phyloP scores from a whole-genome alignment of 768 basidiomycete genomes.

The Pleurotus tuber-regium region DNA sequence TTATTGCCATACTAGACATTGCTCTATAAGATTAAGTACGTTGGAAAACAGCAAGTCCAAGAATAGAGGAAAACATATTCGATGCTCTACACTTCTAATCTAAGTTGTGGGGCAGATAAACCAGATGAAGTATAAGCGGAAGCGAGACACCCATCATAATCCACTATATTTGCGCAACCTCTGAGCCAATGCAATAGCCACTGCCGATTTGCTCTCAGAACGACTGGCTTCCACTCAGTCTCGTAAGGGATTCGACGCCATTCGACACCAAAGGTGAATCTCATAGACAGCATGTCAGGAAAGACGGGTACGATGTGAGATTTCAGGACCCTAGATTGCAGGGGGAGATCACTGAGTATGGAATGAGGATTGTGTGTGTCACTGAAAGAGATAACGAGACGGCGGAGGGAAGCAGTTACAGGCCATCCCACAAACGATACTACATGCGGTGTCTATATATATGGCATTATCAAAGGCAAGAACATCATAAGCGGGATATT shows the following conservation, averaged over 20 bases:
- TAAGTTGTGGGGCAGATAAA: background rate
- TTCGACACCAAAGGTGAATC: background rate
- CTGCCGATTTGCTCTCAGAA: background rate
- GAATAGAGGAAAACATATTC: too few species aligned
- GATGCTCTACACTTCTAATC: too few species aligned
- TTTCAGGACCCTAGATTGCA: background rate
- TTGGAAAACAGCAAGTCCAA: too few species aligned
- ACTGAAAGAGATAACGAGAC: background rate
- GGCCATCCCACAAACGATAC: background rate
- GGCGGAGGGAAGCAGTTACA: background rate
- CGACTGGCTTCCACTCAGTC: background rate
- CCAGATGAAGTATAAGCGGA: background rate
- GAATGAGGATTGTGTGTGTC: background rate
- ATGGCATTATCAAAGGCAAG: too few species aligned
- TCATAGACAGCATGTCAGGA: background rate
- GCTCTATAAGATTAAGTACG: too few species aligned
- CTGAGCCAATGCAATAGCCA: background rate
- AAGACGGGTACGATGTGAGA: background rate
- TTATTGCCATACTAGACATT: too few species aligned
- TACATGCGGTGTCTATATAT: too few species aligned
- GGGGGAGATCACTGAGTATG: background rate
- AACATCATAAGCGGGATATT: too few species aligned
- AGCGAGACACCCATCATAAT: background rate
- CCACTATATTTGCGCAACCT: background rate
- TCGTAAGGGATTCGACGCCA: background rate